A percentile compares a stretch with the other conserved stretches of the same genome.
Conservation (phyloP, 108 stramenopile genomes). For the Schizochytrium sp. region DNA sequence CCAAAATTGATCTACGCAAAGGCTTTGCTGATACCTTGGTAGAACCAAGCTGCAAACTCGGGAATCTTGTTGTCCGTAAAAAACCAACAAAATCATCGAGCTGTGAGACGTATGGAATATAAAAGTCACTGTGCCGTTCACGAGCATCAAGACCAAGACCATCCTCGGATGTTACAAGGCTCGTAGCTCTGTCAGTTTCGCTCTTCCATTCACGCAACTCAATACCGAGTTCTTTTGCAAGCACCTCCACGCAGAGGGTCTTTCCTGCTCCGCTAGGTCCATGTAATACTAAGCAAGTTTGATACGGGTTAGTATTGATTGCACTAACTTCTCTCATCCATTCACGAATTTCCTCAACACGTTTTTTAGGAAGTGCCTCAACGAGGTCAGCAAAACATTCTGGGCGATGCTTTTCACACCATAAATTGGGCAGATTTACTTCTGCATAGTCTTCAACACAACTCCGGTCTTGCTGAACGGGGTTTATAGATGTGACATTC, state of each 20-base stretch:
- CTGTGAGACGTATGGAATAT: slow-evolving; percentile 40
- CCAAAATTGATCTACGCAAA: not conserved
- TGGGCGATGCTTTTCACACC: slow-evolving; percentile 19
- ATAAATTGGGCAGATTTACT: not conserved
- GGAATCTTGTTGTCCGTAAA: not conserved
- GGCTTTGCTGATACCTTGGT: not conserved
- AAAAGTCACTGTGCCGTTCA: not conserved
- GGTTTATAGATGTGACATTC: too few species aligned
- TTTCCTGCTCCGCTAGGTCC: slow-evolving; percentile 29
- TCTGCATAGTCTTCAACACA: too few species aligned
- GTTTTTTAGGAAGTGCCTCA: not conserved
- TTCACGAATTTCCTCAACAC: not conserved
- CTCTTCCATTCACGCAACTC: slow-evolving; percentile 52
- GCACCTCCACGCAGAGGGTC: not conserved
- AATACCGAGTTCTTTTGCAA: slow-evolving; percentile 14
- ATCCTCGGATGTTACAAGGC: not conserved
- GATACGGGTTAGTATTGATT: not conserved
- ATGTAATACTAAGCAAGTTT: not conserved
- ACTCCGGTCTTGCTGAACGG: too few species aligned
- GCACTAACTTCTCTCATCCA: not conserved
- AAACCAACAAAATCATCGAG: slow-evolving; percentile 33
- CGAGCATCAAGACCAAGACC: not conserved
- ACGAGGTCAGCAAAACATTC: not conserved
- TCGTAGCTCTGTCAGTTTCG: not conserved
- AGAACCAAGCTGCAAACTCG: not conserved